Evolutionary conservation across 495 filamentous ascomycete genomes (phyloP).

Genomic region (Paragyromitra xinjiangensis): DNA sequence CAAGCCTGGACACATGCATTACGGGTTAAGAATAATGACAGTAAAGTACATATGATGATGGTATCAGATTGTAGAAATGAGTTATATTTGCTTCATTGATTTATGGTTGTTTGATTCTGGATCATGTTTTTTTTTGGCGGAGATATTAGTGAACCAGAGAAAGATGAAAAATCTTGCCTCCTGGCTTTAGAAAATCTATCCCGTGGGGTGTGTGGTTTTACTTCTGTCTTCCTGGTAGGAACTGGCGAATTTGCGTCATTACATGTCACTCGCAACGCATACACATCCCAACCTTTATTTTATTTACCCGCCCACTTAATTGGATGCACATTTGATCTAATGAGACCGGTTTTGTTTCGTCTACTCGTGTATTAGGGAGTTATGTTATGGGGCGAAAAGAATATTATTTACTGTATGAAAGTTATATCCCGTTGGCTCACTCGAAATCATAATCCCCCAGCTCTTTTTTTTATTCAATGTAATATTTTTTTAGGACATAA

Average conservation of each 20-base stretch:
- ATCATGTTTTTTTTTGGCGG: no score
- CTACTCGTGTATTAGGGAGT: neutral
- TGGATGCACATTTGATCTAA: no score
- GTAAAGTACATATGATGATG: neutral
- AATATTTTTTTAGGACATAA: neutral
- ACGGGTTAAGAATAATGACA: slow-evolving; percentile 1
- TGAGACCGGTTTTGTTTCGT: neutral
- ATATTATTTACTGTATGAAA: neutral
- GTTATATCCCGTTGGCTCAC: neutral
- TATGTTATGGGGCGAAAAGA: neutral
- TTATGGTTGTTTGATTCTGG: neutral
- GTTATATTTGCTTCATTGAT: neutral
- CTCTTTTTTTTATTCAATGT: neutral
- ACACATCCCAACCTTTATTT: no score
- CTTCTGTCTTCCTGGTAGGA: neutral
- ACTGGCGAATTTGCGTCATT: neutral
- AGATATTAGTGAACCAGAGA: no score
- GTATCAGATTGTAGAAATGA: neutral
- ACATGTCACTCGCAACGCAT: neutral
- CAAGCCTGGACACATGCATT: neutral
- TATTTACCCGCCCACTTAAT: no score
- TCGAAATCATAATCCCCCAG: no score
- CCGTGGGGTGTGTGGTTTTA: no score
- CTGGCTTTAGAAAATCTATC: no score
- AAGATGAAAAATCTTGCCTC: no score